Evolutionary conservation across 257 asterid species (phyloP).

Genomic region (Solanum piurae): DNA sequence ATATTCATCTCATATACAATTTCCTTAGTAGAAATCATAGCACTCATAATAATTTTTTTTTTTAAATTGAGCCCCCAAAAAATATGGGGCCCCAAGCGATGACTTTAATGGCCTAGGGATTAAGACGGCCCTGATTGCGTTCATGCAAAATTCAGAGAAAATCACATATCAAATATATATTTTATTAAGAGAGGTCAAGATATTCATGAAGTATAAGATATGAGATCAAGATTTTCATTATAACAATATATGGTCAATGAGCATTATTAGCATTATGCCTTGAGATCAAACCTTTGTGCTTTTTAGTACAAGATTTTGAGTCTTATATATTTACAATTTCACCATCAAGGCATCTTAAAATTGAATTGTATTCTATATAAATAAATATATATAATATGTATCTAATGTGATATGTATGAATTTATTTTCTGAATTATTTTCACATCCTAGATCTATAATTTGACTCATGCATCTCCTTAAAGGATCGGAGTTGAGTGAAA

Average conservation of each 20-base stretch:
- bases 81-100: too few relatives aligned
- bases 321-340: neutral
- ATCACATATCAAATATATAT: neutral
- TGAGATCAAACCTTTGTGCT: neutral
- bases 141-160: neutral
- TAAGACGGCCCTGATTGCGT: neutral
- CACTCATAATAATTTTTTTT: too few relatives aligned
- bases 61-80: too few relatives aligned
- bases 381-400: neutral
- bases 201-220: neutral
- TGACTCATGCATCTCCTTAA: neutral
- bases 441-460: neutral
- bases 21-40: too few relatives aligned
- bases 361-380: neutral
- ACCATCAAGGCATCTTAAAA: neutral
- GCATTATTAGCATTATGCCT: neutral
- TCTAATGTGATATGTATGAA: neutral
- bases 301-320: neutral
- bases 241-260: neutral
- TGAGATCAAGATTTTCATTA: neutral
- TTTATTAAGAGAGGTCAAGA: neutral
- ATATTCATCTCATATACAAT: too few relatives aligned
- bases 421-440: neutral
- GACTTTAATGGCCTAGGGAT: too few relatives aligned
- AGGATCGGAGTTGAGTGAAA: neutral